Evolutionary conservation across 2,329 filamentous ascomycete genomes (phyloP).

Genomic region (Aspergillaceae sp.): DNA sequence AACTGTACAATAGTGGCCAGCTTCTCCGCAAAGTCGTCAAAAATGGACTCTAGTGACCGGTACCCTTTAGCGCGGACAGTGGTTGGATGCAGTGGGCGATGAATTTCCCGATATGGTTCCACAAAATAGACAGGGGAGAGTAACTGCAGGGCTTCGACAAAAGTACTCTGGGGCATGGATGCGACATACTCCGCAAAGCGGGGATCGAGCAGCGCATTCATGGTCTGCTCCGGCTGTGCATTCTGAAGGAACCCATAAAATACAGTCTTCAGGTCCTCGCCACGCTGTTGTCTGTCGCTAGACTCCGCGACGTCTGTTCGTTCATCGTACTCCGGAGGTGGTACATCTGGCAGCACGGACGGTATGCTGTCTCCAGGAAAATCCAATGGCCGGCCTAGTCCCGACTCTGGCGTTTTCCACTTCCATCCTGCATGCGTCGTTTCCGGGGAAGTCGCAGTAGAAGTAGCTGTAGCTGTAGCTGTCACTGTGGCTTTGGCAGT

Average conservation of each 20-base stretch:
- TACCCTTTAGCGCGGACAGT: conserved; percentile 37
- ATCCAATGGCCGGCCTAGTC: background rate
- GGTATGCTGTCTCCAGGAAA: no score
- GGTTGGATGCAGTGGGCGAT: conserved; percentile 43
- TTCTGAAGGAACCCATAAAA: conserved; percentile 25
- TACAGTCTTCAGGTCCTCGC: conserved; percentile 4
- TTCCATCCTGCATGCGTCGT: background rate
- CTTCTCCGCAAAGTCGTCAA: conserved; percentile 32
- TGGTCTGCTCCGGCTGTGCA: conserved; percentile 34
- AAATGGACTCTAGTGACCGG: conserved; percentile 28
- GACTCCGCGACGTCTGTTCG: no score
- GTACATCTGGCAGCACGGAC: no score
- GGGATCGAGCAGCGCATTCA: conserved; percentile 27
- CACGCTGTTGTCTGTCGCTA: background rate
- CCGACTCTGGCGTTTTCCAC: background rate
- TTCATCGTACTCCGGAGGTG: no score
- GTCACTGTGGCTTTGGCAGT: background rate
- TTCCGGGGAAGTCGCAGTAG: background rate
- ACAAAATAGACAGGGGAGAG: conserved; percentile 52
- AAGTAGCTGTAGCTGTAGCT: background rate
- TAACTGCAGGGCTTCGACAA: conserved; percentile 55
- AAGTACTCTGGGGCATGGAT: conserved; percentile 46
- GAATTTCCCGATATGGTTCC: conserved; percentile 38
- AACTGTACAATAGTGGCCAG: conserved; percentile 31
- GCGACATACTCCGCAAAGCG: conserved; percentile 21